Conservation (phyloP, 306 rosid species). For the Luffa acutangula region DNA sequence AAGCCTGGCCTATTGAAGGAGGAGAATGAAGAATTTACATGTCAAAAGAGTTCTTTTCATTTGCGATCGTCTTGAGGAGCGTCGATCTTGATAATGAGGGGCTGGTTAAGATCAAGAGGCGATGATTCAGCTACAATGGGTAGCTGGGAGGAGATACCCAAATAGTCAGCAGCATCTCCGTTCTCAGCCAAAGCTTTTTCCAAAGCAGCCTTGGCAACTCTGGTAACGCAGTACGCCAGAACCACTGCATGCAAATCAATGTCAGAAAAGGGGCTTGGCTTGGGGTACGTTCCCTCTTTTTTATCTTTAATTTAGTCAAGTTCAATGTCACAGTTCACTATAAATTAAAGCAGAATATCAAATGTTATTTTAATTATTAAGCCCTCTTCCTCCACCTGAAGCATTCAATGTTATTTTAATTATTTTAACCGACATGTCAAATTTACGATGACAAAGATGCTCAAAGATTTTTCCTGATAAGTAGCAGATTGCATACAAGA, state of each 20-base stretch:
- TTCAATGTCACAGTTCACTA: not conserved
- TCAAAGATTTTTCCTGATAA: not conserved
- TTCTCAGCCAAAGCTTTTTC: conserved; percentile 37
- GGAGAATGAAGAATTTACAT: conserved; percentile 43
- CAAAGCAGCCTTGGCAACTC: conserved; percentile 43
- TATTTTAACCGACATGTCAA: not conserved
- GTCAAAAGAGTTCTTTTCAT: conserved; percentile 1
- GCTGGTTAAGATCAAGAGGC: conserved; percentile 45
- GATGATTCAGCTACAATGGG: conserved; percentile 37
- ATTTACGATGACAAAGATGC: conserved; percentile 3
- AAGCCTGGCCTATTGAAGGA: conserved; percentile 11
- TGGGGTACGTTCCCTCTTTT: not conserved
- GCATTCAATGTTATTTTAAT: not conserved
- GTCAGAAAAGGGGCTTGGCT: not conserved
- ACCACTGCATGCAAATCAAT: conserved; percentile 25
- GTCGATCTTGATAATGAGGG: conserved; percentile 65
- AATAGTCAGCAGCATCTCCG: conserved; percentile 28
- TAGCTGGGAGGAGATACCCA: conserved; percentile 22
- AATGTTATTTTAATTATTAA: not conserved
- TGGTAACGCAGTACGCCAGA: conserved; percentile 29
- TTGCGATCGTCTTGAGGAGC: conserved; percentile 17
- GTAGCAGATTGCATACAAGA: conserved; percentile 1
- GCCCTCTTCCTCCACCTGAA: not conserved
- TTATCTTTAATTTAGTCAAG: not conserved
- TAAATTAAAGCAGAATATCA: not conserved